Conservation (phyloP, 306 rosid species). For the Elaeagnus macrophylla region DNA sequence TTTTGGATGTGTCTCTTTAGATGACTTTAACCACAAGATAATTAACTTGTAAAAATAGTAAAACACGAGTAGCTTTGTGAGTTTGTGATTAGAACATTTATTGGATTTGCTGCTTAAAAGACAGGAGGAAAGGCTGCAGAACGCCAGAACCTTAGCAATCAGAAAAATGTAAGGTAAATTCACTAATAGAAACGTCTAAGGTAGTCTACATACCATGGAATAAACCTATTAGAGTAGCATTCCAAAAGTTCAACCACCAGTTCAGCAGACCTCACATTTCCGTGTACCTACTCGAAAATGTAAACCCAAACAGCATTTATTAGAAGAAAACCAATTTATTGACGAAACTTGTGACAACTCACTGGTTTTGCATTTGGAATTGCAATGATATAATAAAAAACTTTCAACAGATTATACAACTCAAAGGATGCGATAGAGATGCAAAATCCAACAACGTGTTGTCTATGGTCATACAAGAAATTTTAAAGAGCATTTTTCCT, state of each 20-base stretch:
- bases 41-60: neutral
- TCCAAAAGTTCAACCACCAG: constrained; percentile 53
- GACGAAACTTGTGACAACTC: neutral
- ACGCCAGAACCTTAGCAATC: neutral
- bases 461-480: constrained; percentile 12
- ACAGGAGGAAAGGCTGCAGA: neutral
- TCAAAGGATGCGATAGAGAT: constrained; percentile 1
- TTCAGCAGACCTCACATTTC: constrained; percentile 39
- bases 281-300: constrained; percentile 41
- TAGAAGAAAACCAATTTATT: constrained; percentile 2
- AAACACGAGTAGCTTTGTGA: neutral
- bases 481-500: constrained; percentile 9
- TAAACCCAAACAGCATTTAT: constrained; percentile 20
- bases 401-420: too few relatives aligned
- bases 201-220: constrained; percentile 56
- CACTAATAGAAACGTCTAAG: neutral
- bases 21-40: too few relatives aligned
- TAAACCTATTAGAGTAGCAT: constrained; percentile 65
- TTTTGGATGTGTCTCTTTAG: too few relatives aligned
- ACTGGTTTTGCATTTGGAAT: neutral
- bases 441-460: neutral
- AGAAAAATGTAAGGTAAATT: constrained; percentile 9
- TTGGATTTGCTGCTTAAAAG: neutral
- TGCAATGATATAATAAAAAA: too few relatives aligned
- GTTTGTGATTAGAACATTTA: neutral